Conservation (phyloP, 2,329 filamentous ascomycete genomes). For the Penicillium fuscoglaucum region DNA sequence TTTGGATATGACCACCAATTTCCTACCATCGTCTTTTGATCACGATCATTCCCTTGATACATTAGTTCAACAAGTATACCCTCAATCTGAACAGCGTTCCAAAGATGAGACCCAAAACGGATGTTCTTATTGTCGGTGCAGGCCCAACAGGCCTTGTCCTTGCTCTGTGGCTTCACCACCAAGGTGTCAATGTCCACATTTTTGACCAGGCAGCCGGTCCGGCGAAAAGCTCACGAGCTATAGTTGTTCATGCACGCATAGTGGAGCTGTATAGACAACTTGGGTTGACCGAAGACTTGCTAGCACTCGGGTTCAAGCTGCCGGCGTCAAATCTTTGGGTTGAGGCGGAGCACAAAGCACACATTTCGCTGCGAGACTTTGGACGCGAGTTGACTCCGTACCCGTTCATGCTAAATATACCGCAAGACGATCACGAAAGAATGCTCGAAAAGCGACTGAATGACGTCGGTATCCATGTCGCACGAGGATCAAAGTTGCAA, state of each 20-base stretch:
- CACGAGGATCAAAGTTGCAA: slow-evolving; percentile 30
- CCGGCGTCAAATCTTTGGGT: slow-evolving; percentile 42
- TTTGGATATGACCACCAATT: neutral
- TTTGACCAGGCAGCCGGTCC: slow-evolving; percentile 47
- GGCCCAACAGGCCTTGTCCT: slow-evolving; percentile 35
- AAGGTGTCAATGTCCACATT: slow-evolving; percentile 39
- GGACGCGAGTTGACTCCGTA: slow-evolving; percentile 32
- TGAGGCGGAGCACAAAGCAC: slow-evolving; percentile 22
- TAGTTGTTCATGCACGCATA: slow-evolving; percentile 52
- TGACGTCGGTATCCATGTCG: slow-evolving; percentile 29
- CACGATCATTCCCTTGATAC: neutral
- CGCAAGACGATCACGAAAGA: slow-evolving; percentile 34
- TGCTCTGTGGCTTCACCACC: slow-evolving; percentile 32
- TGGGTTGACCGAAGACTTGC: slow-evolving; percentile 38
- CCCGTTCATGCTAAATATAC: slow-evolving; percentile 29
- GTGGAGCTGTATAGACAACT: slow-evolving; percentile 54
- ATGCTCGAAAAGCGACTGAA: slow-evolving; percentile 32
- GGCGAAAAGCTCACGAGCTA: slow-evolving; percentile 38
- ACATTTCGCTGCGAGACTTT: slow-evolving; percentile 26
- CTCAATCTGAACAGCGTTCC: neutral
- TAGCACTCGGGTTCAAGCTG: slow-evolving; percentile 41
- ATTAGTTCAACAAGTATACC: neutral
- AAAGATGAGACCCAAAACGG: slow-evolving; percentile 7
- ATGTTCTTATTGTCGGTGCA: slow-evolving; percentile 33
- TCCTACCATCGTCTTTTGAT: neutral